Evolutionary conservation across 768 basidiomycete species (phyloP).

Genomic region (Vararia minispora): DNA sequence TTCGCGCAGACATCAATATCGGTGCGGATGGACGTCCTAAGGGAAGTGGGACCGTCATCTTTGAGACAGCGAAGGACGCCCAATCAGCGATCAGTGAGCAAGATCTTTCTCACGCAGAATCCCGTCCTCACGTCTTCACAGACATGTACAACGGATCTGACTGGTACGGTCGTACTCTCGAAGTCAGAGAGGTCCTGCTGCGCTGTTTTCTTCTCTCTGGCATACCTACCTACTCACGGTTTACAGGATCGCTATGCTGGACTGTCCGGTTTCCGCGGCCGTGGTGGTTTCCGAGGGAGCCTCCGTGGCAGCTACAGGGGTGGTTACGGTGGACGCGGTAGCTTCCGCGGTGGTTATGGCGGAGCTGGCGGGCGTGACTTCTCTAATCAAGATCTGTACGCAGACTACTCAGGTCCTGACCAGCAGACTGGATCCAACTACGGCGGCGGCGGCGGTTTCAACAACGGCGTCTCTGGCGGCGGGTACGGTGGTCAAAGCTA

Average conservation of each 20-base stretch:
- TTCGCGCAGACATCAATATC: constrained; percentile 92
- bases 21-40: constrained; percentile 89
- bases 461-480: constrained; percentile 16
- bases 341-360: constrained; percentile 35
- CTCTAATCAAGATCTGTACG: constrained; percentile 83
- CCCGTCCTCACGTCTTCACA: constrained; percentile 20
- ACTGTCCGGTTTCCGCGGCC: constrained; percentile 50
- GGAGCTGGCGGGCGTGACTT: constrained; percentile 51
- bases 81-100: constrained; percentile 78
- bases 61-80: constrained; percentile 85
- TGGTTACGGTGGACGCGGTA: constrained; percentile 43
- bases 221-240: neutral
- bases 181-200: constrained; percentile 79
- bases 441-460: constrained; percentile 21
- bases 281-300: constrained; percentile 32
- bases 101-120: neutral
- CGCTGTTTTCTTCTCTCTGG: neutral
- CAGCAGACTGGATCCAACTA: constrained; percentile 33
- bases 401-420: constrained; percentile 87
- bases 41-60: constrained; percentile 96
- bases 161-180: constrained; percentile 91
- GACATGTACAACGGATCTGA: constrained; percentile 97
- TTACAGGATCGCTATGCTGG: constrained; percentile 80
- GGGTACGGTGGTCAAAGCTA: constrained; percentile 27
- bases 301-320: constrained; percentile 43